These are phyloP conservation scores for Aspergillus biplanus DNA, from an alignment of 495 filamentous ascomycete genomes.

Conservation along the genomic window DNA sequence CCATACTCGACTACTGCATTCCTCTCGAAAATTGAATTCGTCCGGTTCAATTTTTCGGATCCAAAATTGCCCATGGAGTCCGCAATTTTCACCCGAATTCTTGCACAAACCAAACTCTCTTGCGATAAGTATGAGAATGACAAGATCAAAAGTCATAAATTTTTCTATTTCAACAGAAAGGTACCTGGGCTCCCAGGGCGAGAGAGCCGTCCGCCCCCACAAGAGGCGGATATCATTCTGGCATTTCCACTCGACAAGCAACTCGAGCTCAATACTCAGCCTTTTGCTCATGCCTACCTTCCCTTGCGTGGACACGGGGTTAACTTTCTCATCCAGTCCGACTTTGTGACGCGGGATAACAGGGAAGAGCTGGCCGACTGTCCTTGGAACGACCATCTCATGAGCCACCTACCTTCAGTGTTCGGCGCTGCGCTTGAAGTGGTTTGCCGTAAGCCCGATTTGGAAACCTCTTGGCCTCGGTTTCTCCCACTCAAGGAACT, in stretches of 20 bases:
- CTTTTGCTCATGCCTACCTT: neutral
- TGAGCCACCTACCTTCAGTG: neutral
- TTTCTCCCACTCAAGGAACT: constrained; percentile 2
- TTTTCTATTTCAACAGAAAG: neutral
- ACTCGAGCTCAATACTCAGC: neutral
- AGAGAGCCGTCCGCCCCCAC: neutral
- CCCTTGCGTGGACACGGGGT: constrained; percentile 1
- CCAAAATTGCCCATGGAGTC: neutral
- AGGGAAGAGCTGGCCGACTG: neutral
- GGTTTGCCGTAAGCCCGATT: neutral
- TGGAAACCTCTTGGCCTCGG: constrained; percentile 1
- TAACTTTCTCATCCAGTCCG: constrained; percentile 15
- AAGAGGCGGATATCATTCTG: constrained; percentile 10
- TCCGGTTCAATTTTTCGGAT: neutral
- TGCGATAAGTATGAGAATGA: neutral
- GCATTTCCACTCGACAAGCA: constrained; percentile 3
- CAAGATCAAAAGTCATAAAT: neutral
- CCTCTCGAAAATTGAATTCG: constrained; percentile 1
- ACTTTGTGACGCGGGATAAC: constrained; percentile 11
- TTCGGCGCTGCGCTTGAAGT: constrained; percentile 1
- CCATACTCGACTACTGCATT: constrained; percentile 6
- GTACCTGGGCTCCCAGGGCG: neutral
- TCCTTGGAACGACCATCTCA: constrained; percentile 13
- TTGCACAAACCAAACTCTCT: neutral
- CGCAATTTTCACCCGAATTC: neutral